Evolutionary conservation across 495 filamentous ascomycete genomes (phyloP).

Genomic region (Penicillium waksmanii): DNA sequence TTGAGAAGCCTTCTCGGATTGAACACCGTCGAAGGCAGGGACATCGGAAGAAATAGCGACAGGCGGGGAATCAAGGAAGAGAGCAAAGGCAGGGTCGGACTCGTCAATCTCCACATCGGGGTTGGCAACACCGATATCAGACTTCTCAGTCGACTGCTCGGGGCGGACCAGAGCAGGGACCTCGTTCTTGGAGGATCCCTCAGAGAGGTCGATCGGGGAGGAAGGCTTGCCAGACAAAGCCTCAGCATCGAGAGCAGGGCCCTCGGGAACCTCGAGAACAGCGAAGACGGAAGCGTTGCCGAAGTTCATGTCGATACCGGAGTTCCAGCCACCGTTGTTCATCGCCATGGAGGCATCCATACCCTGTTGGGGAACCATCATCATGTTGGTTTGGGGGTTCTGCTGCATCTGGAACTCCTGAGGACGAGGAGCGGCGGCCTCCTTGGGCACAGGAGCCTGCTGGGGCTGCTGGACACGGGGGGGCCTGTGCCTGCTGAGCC

Average conservation of each 20-base stretch:
- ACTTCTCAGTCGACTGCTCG: slow-evolving; percentile 36
- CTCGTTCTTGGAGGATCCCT: slow-evolving; percentile 54
- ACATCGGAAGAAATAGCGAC: slow-evolving; percentile 20
- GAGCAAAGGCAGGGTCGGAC: slow-evolving; percentile 61
- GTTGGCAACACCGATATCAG: slow-evolving; percentile 37
- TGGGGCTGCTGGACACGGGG: slow-evolving; percentile 44
- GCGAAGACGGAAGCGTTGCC: slow-evolving; percentile 80
- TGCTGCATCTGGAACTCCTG: slow-evolving; percentile 61
- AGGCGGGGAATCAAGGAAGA: slow-evolving; percentile 54
- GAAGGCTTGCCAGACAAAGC: slow-evolving; percentile 69
- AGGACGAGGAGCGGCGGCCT: slow-evolving; percentile 61
- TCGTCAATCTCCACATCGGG: slow-evolving; percentile 60
- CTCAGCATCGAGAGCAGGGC: slow-evolving; percentile 64
- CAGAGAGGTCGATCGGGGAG: slow-evolving; percentile 43
- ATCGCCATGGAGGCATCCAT: slow-evolving; percentile 65
- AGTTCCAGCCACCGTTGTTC: slow-evolving; percentile 28
- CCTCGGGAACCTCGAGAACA: slow-evolving; percentile 73
- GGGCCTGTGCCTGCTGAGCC: slow-evolving; percentile 43
- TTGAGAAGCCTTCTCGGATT: slow-evolving; percentile 59
- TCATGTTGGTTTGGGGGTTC: slow-evolving; percentile 66
- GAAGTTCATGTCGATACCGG: slow-evolving; percentile 51
- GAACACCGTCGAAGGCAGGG: slow-evolving; percentile 57
- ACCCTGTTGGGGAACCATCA: slow-evolving; percentile 74
- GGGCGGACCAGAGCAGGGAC: slow-evolving; percentile 50
- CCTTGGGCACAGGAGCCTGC: slow-evolving; percentile 54